Evolutionary conservation across 148 eudicot genomes (phyloP).

Genomic region (Chenopodium quinoa): DNA sequence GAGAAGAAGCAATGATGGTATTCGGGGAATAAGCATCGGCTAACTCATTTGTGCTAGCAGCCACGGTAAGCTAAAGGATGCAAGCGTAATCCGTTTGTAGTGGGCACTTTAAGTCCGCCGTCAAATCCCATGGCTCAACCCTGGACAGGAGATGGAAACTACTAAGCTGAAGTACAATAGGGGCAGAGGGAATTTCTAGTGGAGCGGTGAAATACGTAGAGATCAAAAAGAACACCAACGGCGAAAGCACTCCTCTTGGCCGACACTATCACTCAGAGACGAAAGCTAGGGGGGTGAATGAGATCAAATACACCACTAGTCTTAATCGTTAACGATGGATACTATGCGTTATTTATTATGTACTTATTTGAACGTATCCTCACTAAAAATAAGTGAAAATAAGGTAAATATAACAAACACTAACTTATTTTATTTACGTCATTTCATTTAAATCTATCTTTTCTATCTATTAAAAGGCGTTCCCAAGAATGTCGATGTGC

Average conservation of each 20-base stretch:
- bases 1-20: constrained; percentile 11
- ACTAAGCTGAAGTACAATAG: constrained; percentile 1
- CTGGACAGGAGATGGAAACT: constrained; percentile 1
- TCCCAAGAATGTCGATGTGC: too few relatives aligned
- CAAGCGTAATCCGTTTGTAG: constrained; percentile 15
- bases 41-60: background rate
- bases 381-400: too few relatives aligned
- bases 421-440: too few relatives aligned
- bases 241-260: background rate
- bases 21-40: background rate
- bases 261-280: background rate
- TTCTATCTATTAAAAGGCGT: too few relatives aligned
- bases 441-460: too few relatives aligned
- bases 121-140: constrained; percentile 18
- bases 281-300: background rate
- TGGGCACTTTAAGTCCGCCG: constrained; percentile 9
- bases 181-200: constrained; percentile 8
- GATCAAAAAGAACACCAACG: background rate
- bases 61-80: background rate
- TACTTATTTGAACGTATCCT: too few relatives aligned
- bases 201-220: constrained; percentile 13
- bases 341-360: too few relatives aligned
- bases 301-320: background rate
- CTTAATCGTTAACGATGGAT: too few relatives aligned
- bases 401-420: too few relatives aligned